Conservation (phyloP, 441 rosid genomes). For the Viola pubescens region DNA sequence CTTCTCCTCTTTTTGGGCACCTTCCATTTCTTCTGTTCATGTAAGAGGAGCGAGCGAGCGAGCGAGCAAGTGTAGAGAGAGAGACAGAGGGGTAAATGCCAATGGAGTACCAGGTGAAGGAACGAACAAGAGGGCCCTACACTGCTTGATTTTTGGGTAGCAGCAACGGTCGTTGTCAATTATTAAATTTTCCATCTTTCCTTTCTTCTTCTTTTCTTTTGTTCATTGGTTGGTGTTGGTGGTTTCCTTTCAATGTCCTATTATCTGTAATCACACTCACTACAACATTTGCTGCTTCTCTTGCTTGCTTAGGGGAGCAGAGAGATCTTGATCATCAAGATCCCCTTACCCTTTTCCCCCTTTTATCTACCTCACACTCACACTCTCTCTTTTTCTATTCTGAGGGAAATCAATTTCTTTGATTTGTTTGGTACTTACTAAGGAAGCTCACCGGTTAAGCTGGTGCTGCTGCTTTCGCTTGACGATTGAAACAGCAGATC, state of each 20-base stretch:
- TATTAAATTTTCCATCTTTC: constrained; percentile 23
- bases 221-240: constrained; percentile 35
- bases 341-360: constrained; percentile 13
- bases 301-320: constrained; percentile 19
- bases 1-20: constrained; percentile 21
- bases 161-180: constrained; percentile 73
- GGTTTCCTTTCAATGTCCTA: constrained; percentile 43
- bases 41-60: constrained; percentile 19
- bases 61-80: constrained; percentile 6
- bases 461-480: constrained; percentile 24
- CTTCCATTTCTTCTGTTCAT: constrained; percentile 2
- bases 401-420: constrained; percentile 12
- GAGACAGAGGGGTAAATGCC: background rate
- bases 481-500: constrained; percentile 44
- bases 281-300: constrained; percentile 15
- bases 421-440: constrained; percentile 16
- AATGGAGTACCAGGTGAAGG: constrained; percentile 39
- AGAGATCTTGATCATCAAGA: constrained; percentile 26
- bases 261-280: constrained; percentile 26
- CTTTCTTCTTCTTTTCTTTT: background rate
- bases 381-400: constrained; percentile 10
- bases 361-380: constrained; percentile 24
- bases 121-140: constrained; percentile 62
- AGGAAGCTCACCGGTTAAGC: constrained; percentile 14
- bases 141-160: constrained; percentile 60